Conservation (phyloP, 805 yeast genomes). For the Cyberlindnera americana region DNA sequence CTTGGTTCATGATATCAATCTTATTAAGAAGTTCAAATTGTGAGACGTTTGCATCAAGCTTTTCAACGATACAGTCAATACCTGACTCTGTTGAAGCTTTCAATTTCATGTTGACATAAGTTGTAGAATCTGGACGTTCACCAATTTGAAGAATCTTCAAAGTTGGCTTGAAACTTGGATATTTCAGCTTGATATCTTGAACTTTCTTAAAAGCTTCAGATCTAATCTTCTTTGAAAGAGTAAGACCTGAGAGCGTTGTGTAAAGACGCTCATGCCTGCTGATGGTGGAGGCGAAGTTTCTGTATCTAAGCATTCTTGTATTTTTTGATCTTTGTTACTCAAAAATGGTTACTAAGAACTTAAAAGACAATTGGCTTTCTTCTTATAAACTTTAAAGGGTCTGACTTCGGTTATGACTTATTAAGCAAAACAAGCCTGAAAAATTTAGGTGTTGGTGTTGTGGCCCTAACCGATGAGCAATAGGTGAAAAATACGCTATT, state of each 20-base stretch:
- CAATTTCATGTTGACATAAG: constrained; percentile 76
- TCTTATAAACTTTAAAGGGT: no score
- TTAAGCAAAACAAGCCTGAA: no score
- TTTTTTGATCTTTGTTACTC: not conserved
- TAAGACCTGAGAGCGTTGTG: constrained; percentile 44
- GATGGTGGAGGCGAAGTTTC: constrained; percentile 3
- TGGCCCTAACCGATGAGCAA: not conserved
- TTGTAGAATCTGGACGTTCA: constrained; percentile 71
- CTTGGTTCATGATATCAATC: constrained; percentile 55
- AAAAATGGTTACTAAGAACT: no score
- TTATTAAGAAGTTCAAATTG: constrained; percentile 53
- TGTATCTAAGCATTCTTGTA: constrained; percentile 13
- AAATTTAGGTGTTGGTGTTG: not conserved
- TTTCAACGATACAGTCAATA: constrained; percentile 56
- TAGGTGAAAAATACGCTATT: not conserved
- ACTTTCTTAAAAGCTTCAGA: constrained; percentile 38
- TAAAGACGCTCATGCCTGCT: constrained; percentile 26
- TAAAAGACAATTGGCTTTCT: no score
- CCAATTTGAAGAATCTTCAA: constrained; percentile 77
- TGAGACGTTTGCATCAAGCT: constrained; percentile 52
- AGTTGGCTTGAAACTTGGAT: constrained; percentile 58
- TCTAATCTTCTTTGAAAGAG: constrained; percentile 42
- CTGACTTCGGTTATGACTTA: no score
- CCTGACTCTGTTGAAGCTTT: constrained; percentile 74
- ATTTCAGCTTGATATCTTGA: constrained; percentile 30